Evolutionary conservation across 371 early-diverging fungal species (phyloP), one percentile per base, ranked within the genome.

Genomic region (Blakeslea trispora): DNA sequence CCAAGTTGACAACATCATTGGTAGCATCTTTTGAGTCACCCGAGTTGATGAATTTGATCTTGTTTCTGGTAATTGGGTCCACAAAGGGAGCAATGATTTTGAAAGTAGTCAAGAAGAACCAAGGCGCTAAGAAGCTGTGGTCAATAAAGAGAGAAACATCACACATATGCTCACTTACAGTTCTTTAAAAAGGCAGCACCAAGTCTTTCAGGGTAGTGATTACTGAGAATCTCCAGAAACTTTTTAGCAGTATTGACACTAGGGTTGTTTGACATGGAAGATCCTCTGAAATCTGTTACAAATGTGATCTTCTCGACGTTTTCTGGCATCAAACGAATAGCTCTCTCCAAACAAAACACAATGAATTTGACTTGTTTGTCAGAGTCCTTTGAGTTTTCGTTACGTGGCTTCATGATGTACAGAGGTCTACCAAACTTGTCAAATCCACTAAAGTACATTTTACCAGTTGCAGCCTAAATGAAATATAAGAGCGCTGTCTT

Each of bases 191-290:
- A 79, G 3, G 81, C 84, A 50, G 63, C 61, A 45, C 81, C 77
- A 45, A 91, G 72, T 22, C 89, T 81, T 62, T 93, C 94, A 2
- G 92, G 91, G 59, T 93, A 94, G 64, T 95, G 95, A 23, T 75
- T 75, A 19, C 81, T 80, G 5, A 95, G 67, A 15, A 90, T 79
- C 46, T 80, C 61, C 59, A 92, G 64, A 48, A 92, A 90, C 52
- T 84, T 79, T 39, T 81, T 78, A 0, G 91, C 80, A 1, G 89
- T 82, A 9, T 73, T 71, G 1, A 87, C 61, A 5, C 89, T 87
- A 21, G 88, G 82, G 23, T 85, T 77, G 44, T 77, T 85, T 42
- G 79, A 68, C 61, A 86, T 68, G 17, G 83, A 68, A 19, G 85
- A 70, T 45, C 81, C 78, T 17, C 83, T 82, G 50, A 86, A 90